Evolutionary conservation across 1,284 basidiomycete genomes (phyloP).

Genomic region (Apiotrichum porosum): DNA sequence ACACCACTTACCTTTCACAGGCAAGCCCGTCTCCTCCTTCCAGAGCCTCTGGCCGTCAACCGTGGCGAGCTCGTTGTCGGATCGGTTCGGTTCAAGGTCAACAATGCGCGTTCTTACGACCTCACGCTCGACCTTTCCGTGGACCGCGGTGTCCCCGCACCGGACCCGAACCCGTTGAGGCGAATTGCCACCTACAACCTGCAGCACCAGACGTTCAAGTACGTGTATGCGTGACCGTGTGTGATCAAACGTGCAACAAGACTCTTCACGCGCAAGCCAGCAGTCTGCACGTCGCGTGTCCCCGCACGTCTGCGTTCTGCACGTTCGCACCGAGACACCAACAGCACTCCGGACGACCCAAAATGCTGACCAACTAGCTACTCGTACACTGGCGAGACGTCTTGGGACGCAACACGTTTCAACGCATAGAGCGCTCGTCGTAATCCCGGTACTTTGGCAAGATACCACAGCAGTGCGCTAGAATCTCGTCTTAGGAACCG

Average conservation of each 20-base stretch:
- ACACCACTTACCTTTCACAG: too few species aligned
- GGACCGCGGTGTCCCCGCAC: constrained; percentile 23
- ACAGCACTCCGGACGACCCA: too few species aligned
- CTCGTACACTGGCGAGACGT: constrained; percentile 20
- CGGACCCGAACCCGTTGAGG: constrained; percentile 29
- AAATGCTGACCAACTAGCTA: constrained; percentile 8
- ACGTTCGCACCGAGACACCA: too few species aligned
- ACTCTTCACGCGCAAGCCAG: too few species aligned
- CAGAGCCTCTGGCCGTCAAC: constrained; percentile 50
- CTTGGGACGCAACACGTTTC: background rate
- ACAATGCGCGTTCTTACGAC: constrained; percentile 46
- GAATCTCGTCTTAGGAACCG: too few species aligned
- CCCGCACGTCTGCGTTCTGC: too few species aligned
- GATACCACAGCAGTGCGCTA: too few species aligned
- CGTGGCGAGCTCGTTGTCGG: constrained; percentile 41
- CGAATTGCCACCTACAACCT: constrained; percentile 38
- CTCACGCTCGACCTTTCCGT: constrained; percentile 38
- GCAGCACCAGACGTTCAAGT: constrained; percentile 48
- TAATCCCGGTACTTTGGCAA: too few species aligned
- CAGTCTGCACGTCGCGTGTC: too few species aligned
- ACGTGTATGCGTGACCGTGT: constrained; percentile 9
- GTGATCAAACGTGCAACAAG: too few species aligned
- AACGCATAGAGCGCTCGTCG: background rate
- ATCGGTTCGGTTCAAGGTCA: constrained; percentile 35
- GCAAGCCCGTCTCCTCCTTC: constrained; percentile 41